Evolutionary conservation across 495 filamentous ascomycete species (phyloP).

Genomic region (Podospora pseudocomata): DNA sequence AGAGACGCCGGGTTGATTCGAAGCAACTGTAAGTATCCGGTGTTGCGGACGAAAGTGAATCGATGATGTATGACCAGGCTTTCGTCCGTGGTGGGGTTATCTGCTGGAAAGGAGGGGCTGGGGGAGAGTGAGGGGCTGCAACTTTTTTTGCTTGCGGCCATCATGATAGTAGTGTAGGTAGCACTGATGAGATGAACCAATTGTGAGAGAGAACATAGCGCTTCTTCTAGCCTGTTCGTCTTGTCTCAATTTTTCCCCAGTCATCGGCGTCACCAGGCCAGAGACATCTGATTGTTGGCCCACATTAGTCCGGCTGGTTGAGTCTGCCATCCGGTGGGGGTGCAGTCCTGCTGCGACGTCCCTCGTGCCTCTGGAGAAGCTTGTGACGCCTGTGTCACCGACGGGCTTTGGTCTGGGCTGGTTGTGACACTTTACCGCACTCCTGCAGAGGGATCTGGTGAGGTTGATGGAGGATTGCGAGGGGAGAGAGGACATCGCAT

Average conservation of each 20-base stretch:
- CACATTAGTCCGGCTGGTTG: neutral
- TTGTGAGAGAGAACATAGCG: neutral
- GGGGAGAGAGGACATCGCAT: neutral
- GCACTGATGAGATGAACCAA: neutral
- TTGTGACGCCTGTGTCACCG: conserved; percentile 4
- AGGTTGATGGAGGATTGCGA: neutral
- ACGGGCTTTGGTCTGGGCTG: neutral
- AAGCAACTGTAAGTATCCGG: neutral
- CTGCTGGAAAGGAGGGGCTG: neutral
- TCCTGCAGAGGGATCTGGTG: conserved; percentile 4
- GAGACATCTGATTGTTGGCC: neutral
- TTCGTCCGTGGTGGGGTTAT: neutral
- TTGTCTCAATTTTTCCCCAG: neutral
- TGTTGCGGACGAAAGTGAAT: neutral
- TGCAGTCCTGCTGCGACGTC: neutral
- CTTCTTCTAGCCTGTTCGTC: neutral
- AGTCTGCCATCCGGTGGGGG: neutral
- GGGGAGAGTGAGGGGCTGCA: neutral
- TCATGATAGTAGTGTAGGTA: neutral
- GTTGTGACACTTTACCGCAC: neutral
- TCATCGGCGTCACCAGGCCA: neutral
- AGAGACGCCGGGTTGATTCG: neutral
- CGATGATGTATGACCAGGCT: neutral
- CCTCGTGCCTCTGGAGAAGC: neutral
- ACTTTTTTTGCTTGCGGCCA: neutral